Conservation (phyloP, 2,329 filamentous ascomycete genomes). For the Sclerotinia spermophila region DNA sequence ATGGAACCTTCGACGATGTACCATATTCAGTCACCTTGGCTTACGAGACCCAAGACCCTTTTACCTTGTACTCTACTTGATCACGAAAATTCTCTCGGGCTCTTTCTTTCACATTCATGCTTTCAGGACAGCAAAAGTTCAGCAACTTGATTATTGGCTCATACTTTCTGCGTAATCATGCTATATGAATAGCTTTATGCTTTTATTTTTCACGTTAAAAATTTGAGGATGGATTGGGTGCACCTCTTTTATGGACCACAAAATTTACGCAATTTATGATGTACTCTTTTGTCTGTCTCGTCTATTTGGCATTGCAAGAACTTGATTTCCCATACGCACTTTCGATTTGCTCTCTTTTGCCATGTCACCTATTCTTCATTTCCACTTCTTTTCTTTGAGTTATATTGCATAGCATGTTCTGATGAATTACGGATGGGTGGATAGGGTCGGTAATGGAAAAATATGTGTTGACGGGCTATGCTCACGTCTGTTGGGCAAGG, state of each 20-base stretch:
- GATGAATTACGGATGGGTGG: slow-evolving; percentile 6
- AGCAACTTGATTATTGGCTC: slow-evolving; percentile 16
- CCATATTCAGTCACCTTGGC: slow-evolving; percentile 18
- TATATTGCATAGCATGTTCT: slow-evolving; percentile 14
- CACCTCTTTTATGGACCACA: slow-evolving; percentile 12
- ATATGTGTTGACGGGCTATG: background rate
- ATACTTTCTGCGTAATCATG: slow-evolving; percentile 15
- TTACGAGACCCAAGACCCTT: slow-evolving; percentile 12
- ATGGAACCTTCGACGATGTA: slow-evolving; percentile 18
- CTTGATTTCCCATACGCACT: background rate
- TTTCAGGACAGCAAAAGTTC: slow-evolving; percentile 19
- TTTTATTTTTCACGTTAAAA: slow-evolving; percentile 13
- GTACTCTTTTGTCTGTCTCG: slow-evolving; percentile 11
- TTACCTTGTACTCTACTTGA: slow-evolving; percentile 19
- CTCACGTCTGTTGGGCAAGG: background rate
- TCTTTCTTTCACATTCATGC: slow-evolving; percentile 2
- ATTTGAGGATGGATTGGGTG: slow-evolving; percentile 17
- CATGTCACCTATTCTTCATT: background rate
- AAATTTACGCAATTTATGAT: slow-evolving; percentile 16
- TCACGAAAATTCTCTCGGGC: slow-evolving; percentile 10
- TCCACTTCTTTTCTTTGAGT: slow-evolving; percentile 6
- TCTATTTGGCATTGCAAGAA: slow-evolving; percentile 11
- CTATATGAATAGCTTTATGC: slow-evolving; percentile 8
- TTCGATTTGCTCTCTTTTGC: slow-evolving; percentile 2
- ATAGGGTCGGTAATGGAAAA: slow-evolving; percentile 2